A percentile compares a stretch with the other conserved stretches of the same genome.
Conservation (phyloP, 768 basidiomycete species). For the Ramaria sp. region DNA sequence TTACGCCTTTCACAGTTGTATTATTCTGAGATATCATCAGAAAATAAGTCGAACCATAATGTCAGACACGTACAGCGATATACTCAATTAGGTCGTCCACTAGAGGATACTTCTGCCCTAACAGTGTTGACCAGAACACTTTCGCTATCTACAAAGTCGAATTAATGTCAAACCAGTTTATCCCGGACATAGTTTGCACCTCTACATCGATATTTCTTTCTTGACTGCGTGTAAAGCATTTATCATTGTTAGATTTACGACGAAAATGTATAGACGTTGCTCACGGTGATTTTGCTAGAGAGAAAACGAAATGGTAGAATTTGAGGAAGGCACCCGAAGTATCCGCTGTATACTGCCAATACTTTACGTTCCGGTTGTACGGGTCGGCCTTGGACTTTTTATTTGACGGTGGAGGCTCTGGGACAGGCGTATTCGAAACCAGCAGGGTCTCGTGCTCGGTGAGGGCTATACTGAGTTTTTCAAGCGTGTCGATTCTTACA, state of each 20-base stretch:
- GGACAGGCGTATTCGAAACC: slow-evolving; percentile 33
- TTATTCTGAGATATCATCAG: slow-evolving; percentile 23
- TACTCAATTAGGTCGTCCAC: slow-evolving; percentile 56
- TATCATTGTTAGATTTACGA: neutral
- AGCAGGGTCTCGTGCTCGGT: slow-evolving; percentile 57
- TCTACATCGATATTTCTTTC: slow-evolving; percentile 77
- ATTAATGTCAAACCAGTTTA: neutral
- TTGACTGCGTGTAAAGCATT: slow-evolving; percentile 30
- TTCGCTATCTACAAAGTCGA: slow-evolving; percentile 41
- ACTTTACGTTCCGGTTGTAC: slow-evolving; percentile 42
- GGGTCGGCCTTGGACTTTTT: slow-evolving; percentile 27
- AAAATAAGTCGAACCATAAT: neutral
- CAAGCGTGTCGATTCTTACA: slow-evolving; percentile 39
- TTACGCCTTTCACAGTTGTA: slow-evolving; percentile 62
- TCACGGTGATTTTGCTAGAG: slow-evolving; percentile 61
- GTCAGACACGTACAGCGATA: slow-evolving; percentile 38
- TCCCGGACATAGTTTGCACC: slow-evolving; percentile 27
- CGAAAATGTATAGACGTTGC: slow-evolving; percentile 18
- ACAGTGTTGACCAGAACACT: slow-evolving; percentile 67
- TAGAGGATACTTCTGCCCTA: slow-evolving; percentile 57
- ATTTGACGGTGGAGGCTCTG: slow-evolving; percentile 21
- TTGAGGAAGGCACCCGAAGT: slow-evolving; percentile 44
- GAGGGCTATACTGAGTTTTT: slow-evolving; percentile 38
- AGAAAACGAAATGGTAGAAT: slow-evolving; percentile 64
- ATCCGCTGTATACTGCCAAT: slow-evolving; percentile 39